phyloP scores from a whole-genome alignment of 306 rosid genomes.

The Carpinus viminea region DNA sequence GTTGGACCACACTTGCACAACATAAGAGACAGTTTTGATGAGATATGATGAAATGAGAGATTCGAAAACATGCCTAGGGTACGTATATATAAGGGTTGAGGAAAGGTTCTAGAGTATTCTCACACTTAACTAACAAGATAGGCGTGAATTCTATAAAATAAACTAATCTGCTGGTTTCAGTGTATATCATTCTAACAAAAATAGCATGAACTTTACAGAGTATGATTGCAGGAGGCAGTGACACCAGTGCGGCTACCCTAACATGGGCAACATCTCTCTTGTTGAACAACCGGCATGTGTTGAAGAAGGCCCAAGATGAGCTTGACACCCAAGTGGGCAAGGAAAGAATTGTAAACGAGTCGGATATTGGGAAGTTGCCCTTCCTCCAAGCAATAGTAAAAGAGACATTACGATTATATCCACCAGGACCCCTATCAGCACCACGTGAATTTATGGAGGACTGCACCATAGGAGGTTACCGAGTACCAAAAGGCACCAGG shows the following conservation, averaged over 20 bases:
- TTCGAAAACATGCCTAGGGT: too few relatives aligned
- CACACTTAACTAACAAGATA: too few relatives aligned
- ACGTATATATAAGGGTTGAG: too few relatives aligned
- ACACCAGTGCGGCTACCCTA: neutral
- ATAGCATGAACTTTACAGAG: neutral
- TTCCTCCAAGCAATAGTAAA: neutral
- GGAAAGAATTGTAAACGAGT: neutral
- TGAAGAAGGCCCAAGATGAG: neutral
- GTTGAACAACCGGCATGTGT: neutral
- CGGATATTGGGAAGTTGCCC: neutral
- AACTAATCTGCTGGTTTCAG: too few relatives aligned
- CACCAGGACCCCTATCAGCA: neutral
- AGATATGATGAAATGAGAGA: too few relatives aligned
- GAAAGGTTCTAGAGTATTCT: too few relatives aligned
- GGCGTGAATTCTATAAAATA: too few relatives aligned
- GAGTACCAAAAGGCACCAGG: constrained; percentile 45
- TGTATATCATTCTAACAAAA: too few relatives aligned
- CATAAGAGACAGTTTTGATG: too few relatives aligned
- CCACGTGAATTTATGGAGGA: neutral
- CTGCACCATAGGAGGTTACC: constrained; percentile 29
- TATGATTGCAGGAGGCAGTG: neutral
- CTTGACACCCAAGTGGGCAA: neutral
- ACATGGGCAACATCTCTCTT: neutral
- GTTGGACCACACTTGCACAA: too few relatives aligned
- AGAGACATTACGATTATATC: neutral